Base-by-base conservation (phyloP, 2,329 filamentous ascomycete species). In the Coleophoma crateriformis region DNA sequence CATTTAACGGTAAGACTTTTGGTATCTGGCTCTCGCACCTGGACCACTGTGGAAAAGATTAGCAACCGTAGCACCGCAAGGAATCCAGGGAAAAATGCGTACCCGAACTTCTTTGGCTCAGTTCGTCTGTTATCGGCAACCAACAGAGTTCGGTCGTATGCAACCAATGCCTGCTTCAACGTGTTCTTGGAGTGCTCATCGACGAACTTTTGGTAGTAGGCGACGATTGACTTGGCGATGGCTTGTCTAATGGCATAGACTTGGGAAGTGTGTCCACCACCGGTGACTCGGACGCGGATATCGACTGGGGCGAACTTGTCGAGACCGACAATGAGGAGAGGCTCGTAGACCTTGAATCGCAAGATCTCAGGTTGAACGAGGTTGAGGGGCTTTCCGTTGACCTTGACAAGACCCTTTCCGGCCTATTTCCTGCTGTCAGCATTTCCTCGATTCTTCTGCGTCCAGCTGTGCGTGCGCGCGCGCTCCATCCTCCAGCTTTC, bases 171-270 rank as follows among this genome's bases (percentile, higher is more conserved):
- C 78, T 92, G 87, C 90, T 97, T 99, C 71, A 99, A 84, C 78
- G 90, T 82, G 85, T 97, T 96, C 88, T 99, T 99, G 81, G 88
- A 90, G 88, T 97, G 91, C 88, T 99, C 94, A 72, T 99, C 94
- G 77, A 97, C 90, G 80, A 86, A 99, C 84, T 99, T 96, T 81
- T 96, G 92, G 88, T 96, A 97, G 87, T 96, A 96, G 76, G 90
- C 87, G 70, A 95, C 86, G 72, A 95, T 89, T 68, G 87, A 87
- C 85, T 97, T 99, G 80, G 91, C 85, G 71, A 99, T 97, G 68
- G 94, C 92, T 81, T 99, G 94, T 68, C 94, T 90, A 82, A 97
- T 90, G 73, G 94, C 94, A 78, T 97, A 96, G 77, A 96, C 83
- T 77, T 96, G 91, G 55, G 89, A 95, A 62, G 88, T 91, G 83